These are phyloP conservation scores for Quercus suber DNA, from an alignment of 306 rosid genomes.

Conservation along the genomic window DNA sequence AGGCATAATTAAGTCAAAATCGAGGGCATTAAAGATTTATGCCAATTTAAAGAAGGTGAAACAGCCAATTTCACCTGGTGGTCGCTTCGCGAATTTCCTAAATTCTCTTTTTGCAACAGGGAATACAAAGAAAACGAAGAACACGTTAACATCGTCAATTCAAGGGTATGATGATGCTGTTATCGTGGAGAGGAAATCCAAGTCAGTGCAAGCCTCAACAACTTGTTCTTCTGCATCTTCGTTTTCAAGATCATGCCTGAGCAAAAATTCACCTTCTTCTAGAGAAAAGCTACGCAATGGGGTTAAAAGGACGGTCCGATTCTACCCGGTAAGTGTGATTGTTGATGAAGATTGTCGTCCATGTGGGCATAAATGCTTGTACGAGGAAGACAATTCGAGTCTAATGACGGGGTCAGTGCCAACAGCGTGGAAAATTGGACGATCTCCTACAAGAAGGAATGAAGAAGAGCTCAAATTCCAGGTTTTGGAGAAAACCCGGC, in stretches of 20 bases:
- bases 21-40: constrained; percentile 75
- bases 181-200: constrained; percentile 26
- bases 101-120: constrained; percentile 60
- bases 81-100: constrained; percentile 59
- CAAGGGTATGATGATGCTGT: constrained; percentile 18
- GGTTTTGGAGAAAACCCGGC: constrained; percentile 29
- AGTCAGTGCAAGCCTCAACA: constrained; percentile 41
- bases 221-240: constrained; percentile 83
- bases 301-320: constrained; percentile 65
- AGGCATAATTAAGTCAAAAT: constrained; percentile 56
- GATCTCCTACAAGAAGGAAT: constrained; percentile 25
- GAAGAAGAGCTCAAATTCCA: constrained; percentile 27
- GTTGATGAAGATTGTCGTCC: constrained; percentile 65
- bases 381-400: constrained; percentile 32
- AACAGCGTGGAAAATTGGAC: constrained; percentile 63
- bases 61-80: constrained; percentile 89
- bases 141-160: background rate
- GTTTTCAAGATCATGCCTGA: constrained; percentile 74
- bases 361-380: constrained; percentile 57
- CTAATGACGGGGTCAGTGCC: constrained; percentile 42
- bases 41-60: constrained; percentile 80
- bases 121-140: constrained; percentile 30
- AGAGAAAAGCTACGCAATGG: constrained; percentile 46
- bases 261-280: constrained; percentile 58
- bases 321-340: constrained; percentile 76